Conservation (phyloP, 352 stramenopile species). For the Phytophthora pisi region DNA sequence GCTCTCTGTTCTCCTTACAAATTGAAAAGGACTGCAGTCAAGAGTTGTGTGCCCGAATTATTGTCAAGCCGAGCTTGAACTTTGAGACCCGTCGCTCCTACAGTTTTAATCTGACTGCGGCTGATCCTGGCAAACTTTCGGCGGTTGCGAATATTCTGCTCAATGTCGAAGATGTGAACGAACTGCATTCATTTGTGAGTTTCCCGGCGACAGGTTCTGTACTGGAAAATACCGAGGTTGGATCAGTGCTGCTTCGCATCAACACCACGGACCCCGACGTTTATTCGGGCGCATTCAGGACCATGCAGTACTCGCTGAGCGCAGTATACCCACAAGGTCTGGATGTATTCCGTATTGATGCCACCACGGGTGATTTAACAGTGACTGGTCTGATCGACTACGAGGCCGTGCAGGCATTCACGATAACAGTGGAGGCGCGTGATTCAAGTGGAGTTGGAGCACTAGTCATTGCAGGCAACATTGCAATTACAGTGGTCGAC, state of each 20-base stretch:
- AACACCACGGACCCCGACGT: slow-evolving; percentile 48
- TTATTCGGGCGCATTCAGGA: slow-evolving; percentile 31
- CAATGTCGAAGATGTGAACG: slow-evolving; percentile 59
- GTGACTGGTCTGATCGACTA: slow-evolving; percentile 48
- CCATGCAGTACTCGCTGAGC: slow-evolving; percentile 42
- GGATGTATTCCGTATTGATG: slow-evolving; percentile 40
- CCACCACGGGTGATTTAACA: slow-evolving; percentile 36
- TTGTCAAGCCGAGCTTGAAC: slow-evolving; percentile 42
- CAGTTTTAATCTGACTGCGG: slow-evolving; percentile 40
- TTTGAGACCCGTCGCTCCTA: slow-evolving; percentile 51
- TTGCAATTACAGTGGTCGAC: slow-evolving; percentile 26
- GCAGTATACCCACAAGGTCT: slow-evolving; percentile 39
- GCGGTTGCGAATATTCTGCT: slow-evolving; percentile 33
- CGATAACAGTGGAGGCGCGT: slow-evolving; percentile 37
- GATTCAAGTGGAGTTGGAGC: slow-evolving; percentile 38
- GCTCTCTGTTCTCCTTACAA: slow-evolving; percentile 41
- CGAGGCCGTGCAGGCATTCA: slow-evolving; percentile 52
- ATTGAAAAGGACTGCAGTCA: slow-evolving; percentile 48
- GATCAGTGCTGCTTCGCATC: slow-evolving; percentile 37
- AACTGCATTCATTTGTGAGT: slow-evolving; percentile 43
- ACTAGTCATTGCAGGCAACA: slow-evolving; percentile 14
- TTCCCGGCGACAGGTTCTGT: slow-evolving; percentile 37
- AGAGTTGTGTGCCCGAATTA: slow-evolving; percentile 44
- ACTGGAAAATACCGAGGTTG: slow-evolving; percentile 36
- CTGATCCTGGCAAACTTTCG: slow-evolving; percentile 35